Evolutionary conservation across 1,139 yeast species (phyloP), one percentile per base, ranked within the genome.

Genomic region (Meyerozyma guilliermondii): DNA sequence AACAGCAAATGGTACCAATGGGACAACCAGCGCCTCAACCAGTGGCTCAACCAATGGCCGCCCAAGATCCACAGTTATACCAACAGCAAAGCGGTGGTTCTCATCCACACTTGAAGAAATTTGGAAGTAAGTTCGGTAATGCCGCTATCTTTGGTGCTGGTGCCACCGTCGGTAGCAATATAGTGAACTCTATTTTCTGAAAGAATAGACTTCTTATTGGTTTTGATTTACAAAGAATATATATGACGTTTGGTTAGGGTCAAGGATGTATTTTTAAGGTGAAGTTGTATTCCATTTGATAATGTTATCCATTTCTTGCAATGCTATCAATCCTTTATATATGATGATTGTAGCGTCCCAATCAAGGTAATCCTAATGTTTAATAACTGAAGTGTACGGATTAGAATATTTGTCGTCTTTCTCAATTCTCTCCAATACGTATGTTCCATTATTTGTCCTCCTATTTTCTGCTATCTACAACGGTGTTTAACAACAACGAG

Each of bases 121-220:
- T 87, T 54, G 97, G 97, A 16, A 74, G 87, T 45, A 84, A 87
- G 63, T 69, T 91, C 43, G 97, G 97, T 42, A 83, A 88, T 54
- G 97, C 97, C 6, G 95, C 95, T 24, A 80, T 91, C 46, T 91
- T 88, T 53, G 98, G 98, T 64, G 98, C 97, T 17, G 98, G 98
- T 71, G 96, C 98, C 35, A 85, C 97, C 1, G 73, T 91, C 43
- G 98, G 98, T 55, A 76, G 92, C 40, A 92, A 91, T 57, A 51
- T 92, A 43, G 88, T 92, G 49, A 84, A 91, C 66, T 80, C 89
- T 38, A 89, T 91, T 47, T 87, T 89, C 53, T 88, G 74, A 59
- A n/a, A n/a, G n/a, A n/a, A n/a, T n/a, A n/a, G n/a, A n/a, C n/a
- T n/a, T n/a, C n/a, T n/a, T n/a, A n/a, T n/a, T n/a, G n/a, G n/a